Conservation (phyloP, 2,329 filamentous ascomycete species). For the Trichoderma koningiopsis region DNA sequence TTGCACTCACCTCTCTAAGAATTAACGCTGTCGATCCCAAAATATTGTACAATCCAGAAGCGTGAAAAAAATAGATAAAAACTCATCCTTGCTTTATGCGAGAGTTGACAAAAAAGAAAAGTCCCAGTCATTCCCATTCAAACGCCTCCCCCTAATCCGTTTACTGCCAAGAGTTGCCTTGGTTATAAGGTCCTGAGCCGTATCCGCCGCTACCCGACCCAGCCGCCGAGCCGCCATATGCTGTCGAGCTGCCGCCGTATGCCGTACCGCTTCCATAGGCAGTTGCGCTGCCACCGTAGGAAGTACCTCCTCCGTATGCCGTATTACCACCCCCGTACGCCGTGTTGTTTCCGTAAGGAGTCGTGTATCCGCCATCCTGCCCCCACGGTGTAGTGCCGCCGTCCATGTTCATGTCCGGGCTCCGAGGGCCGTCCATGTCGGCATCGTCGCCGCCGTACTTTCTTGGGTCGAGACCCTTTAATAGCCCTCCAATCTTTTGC, state of each 20-base stretch:
- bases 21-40: slow-evolving; percentile 21
- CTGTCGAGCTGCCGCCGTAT: slow-evolving; percentile 19
- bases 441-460: slow-evolving; percentile 58
- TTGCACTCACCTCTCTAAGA: slow-evolving; percentile 9
- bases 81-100: slow-evolving; percentile 12
- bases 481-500: slow-evolving; percentile 81
- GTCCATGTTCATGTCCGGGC: slow-evolving; percentile 64
- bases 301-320: slow-evolving; percentile 62
- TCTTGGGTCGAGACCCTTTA: slow-evolving; percentile 56
- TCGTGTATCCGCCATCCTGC: slow-evolving; percentile 68
- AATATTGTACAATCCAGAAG: slow-evolving; percentile 25
- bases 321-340: slow-evolving; percentile 67
- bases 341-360: slow-evolving; percentile 68
- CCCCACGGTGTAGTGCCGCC: slow-evolving; percentile 55
- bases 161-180: slow-evolving; percentile 50
- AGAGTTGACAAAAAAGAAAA: background rate
- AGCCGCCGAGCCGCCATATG: slow-evolving; percentile 20
- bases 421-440: slow-evolving; percentile 65
- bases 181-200: slow-evolving; percentile 48
- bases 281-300: slow-evolving; percentile 61
- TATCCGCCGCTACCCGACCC: slow-evolving; percentile 24
- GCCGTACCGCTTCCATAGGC: slow-evolving; percentile 52
- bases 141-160: slow-evolving; percentile 10
- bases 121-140: slow-evolving; percentile 25
- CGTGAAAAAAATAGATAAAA: background rate